Evolutionary conservation across 164 flowering plant genomes (phyloP), one percentile per base, ranked within the genome.

Genomic region (Magnolia kwangsiensis): DNA sequence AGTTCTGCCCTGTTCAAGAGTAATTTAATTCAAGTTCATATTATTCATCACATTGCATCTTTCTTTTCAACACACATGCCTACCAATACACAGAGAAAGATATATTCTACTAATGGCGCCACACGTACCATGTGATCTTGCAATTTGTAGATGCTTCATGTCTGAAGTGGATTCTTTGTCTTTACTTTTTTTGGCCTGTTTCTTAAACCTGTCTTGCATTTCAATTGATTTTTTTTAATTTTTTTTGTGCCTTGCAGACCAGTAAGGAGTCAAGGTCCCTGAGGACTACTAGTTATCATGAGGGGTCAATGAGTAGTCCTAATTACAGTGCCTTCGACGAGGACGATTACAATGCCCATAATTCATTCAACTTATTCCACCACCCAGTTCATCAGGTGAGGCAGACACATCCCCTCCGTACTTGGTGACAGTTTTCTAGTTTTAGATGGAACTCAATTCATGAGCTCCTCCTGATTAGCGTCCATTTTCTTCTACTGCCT

Each of bases 241-340:
- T 37, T 37, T 37, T 37, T 37, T 37, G 7, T 72, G n/a, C 69
- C 68, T 29, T 71, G 86, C 87, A 90, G 93, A 85, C 84, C 71
- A 87, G 85, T 58, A 81, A 67, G 68, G 77, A 80, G 64, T 67
- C 66, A 24, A 72, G 63, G 67, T 82, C 82, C 65, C 78, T 81
- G 74, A 81, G 76, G 37, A 82, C 75, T 50, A 73, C 61, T 77
- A 72, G 65, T 61, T 63, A 80, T 73, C 45, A 37, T 37, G 45
- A 37, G 45, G 45, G 63, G 66, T 82, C 82, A 58, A 80, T 81
- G 74, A 81, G 75, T 27, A 82, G 75, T 45, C 73, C 63, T 76
- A 73, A 70, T 63, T 63, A 81, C 73, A 6, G 75, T 21, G 29
- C 68, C 67, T 86, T 75, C 76, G 80, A 86, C 8, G 83, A 84